Base-by-base conservation (phyloP, 2,329 filamentous ascomycete genomes). In the Microthyrium microscopicum region DNA sequence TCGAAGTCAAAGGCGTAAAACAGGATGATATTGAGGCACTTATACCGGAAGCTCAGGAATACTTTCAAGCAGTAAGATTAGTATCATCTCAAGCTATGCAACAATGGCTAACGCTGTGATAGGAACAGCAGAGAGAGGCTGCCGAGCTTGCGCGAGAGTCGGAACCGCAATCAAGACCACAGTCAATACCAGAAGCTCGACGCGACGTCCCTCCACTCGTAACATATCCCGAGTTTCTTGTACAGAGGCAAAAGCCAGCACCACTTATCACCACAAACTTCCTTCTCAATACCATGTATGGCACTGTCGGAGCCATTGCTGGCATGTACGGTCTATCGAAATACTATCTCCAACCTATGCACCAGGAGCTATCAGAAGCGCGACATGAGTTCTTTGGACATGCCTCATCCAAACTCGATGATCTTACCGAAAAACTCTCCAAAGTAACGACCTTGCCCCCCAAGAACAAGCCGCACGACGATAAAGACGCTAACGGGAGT, bases 1-100 rank as follows among this genome's bases (percentile, higher is more conserved):
- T 94, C 2, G 66, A 74, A 46, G 70, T 70, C 32, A 94, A 94
- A 52, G 81, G 81, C 3, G 58, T 93, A 5, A 58, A 57, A 3
- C 58, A 67, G 4, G 61, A 66, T 20, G 73, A 87, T 40, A 81
- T 92, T 39, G 60, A 80, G 42, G 58, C 61, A 31, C 60, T 92
- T 5, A 56, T 93, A 25, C 40, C 60, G 52, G 29, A 34, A 4
- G 39, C 33, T 17, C 26, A 41, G 12, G 33, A 39, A n/a, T 40
- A 45, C 19, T 34, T 43, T 17, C 32, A 30, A 7, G 26, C 37
- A 5, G 19, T 15, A 12, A 22, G 27, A 16, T 29, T 8, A 9
- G 8, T 11, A 29, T 29, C 18, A 29, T 9, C 18, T 29, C 9
- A 29, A 9, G 13, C 22, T 12, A 25, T 9, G 9, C 9, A 25